Base-by-base conservation (phyloP, 768 basidiomycete genomes). In the Rhizopogon roseolus region DNA sequence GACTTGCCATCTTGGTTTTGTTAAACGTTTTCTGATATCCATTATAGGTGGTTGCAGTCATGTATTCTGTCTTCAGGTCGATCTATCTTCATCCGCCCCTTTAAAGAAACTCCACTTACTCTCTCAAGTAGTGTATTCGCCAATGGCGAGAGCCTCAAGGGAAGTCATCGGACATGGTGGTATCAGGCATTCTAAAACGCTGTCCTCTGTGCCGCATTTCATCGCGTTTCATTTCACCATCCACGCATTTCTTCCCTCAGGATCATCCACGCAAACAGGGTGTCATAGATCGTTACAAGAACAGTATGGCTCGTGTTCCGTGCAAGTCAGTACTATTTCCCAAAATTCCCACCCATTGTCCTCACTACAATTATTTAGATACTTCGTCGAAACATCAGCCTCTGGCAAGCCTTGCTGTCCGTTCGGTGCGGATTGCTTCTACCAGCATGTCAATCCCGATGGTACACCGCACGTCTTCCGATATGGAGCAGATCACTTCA, bases 351-450 rank as follows among this genome's bases (percentile, higher is more conserved):
- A 4, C 27, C 29, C 14, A 19, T 22, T 37, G 13, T 11, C 54
- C 40, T 29, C 22, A 61, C 25, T 22, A 29, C 25, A 41, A 43
- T 41, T 13, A 22, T 36, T 8, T 34, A 89, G 87, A 49, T 83
- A 88, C 62, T 90, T 90, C 65, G 71, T 78, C 54, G 64, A 73
- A 41, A 83, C 86, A 4, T 71, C 71, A 38, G 64, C 66, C 7
- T 66, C 68, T 42, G 61, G 62, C 14, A 73, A 71, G 44, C 83
- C 84, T 0, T 78, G 78, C 50, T 93, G 90, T 67, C 90, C 88
- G 0, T 93, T 88, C 59, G 90, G 90, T 41, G 74, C 75, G 45
- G 90, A 92, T 54, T 93, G 90, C 64, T 90, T 93, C 65, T 93
- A 90, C 63, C 78, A 81, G 60, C 90, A 93, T 62, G 59, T 71